Percentiles rank a stretch among this genome's conserved stretches.
These are phyloP conservation scores for Eimeria praecox DNA, from an alignment of 169 alveolate genomes.

Conservation along the genomic window DNA sequence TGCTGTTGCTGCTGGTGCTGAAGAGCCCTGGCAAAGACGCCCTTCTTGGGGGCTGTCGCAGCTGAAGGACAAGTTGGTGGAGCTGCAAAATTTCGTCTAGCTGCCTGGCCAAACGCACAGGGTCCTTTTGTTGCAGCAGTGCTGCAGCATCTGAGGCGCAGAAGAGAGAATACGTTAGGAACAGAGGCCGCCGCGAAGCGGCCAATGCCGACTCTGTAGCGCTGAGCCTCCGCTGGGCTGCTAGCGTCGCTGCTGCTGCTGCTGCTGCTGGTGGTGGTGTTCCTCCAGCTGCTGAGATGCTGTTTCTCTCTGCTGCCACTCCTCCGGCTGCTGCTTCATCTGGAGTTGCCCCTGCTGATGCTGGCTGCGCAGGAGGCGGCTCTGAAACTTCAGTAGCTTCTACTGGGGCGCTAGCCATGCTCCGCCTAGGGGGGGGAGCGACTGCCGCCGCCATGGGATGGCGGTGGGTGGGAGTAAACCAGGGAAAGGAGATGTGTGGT, in stretches of 20 bases:
- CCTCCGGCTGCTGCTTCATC: background rate
- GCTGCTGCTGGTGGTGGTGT: background rate
- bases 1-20: background rate
- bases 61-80: background rate
- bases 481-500: no score
- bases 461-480: background rate
- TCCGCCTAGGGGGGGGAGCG: background rate
- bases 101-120: constrained; percentile 15
- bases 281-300: background rate
- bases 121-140: constrained; percentile 8
- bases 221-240: background rate
- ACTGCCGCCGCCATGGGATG: constrained; percentile 22
- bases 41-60: background rate
- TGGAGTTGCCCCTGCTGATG: background rate
- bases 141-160: constrained; percentile 28
- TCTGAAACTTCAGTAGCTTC: background rate
- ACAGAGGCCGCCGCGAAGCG: background rate
- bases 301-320: background rate
- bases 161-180: background rate
- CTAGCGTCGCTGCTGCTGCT: background rate
- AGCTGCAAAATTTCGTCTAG: constrained; percentile 28
- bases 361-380: background rate
- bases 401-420: background rate
- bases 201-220: background rate
- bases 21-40: background rate